Base-by-base conservation (phyloP, 257 asterid genomes). In the Petunia axillaris region DNA sequence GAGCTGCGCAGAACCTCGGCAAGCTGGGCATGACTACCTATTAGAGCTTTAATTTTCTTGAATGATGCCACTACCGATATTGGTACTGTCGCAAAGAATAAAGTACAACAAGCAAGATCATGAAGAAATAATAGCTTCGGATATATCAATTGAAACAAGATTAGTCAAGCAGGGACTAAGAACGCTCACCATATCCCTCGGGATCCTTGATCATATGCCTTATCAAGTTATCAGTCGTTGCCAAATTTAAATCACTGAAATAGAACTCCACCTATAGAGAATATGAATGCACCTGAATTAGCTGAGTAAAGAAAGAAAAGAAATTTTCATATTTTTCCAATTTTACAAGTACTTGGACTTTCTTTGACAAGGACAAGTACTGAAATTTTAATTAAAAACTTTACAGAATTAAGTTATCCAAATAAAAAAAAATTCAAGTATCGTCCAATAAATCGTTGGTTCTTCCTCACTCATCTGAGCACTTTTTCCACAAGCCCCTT, bases 201-300 rank as follows among this genome's bases (percentile, higher is more conserved):
- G 93, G 96, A 85, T 94, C 97, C 85, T 90, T 92, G 81, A 81
- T 64, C 97, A 94, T 94, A 82, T 86, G 81, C 87, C 88, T 83
- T 82, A 87, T 89, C 74, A 92, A 84, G 83, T 91, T 95, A 85
- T 91, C 97, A 73, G 98, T 94, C n/a, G 97, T 92, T 41, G 98
- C 98, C 83, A 94, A 88, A 88, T 94, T 94, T 81, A 92, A 84
- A 79, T 94, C 98, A 82, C 98, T 94, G 90, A 94, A 94, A 85
- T 92, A 94, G 86, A 88, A 94, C 81, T 94, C 98, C 80, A 94
- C 97, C 98, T 94, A 90, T 82, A 82, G 35, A 82, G 48, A 62
- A 85, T 37, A 77, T 36, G 68, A 50, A 78, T 16, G 57, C 71
- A 35, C 58, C 40, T 40, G 41, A 74, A 52, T 67, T 78, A 52